Evolutionary conservation across 805 yeast genomes (phyloP).

Genomic region (Candida oleophila): DNA sequence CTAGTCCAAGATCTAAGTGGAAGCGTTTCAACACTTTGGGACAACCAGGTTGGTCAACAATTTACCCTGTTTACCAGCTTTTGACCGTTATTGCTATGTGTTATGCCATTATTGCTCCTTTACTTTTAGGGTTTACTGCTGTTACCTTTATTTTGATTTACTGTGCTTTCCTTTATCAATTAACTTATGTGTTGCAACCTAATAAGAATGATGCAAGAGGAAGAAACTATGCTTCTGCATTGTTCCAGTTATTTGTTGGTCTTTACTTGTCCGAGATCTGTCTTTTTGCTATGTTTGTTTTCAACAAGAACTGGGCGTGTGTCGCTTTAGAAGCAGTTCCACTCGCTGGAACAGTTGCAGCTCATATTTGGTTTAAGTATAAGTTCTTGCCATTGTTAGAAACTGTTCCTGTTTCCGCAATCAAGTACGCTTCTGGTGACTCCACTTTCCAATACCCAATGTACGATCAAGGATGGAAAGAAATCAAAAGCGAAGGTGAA

Average conservation of each 20-base stretch:
- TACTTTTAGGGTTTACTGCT: constrained; percentile 65
- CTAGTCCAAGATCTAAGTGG: constrained; percentile 94
- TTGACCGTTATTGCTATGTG: constrained; percentile 69
- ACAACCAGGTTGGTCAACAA: constrained; percentile 76
- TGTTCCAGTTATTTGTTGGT: constrained; percentile 71
- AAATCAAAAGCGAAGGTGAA: constrained; percentile 53
- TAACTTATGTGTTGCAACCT: constrained; percentile 62
- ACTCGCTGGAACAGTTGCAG: constrained; percentile 53
- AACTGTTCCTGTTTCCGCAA: constrained; percentile 66
- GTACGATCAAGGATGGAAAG: constrained; percentile 63
- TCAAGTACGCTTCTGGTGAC: constrained; percentile 47
- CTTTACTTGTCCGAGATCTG: constrained; percentile 71
- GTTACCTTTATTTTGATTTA: constrained; percentile 57
- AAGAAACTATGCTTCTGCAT: constrained; percentile 67
- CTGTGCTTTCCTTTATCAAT: constrained; percentile 60
- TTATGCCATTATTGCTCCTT: constrained; percentile 79
- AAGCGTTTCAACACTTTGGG: constrained; percentile 62
- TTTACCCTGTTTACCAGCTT: constrained; percentile 76
- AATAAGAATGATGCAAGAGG: constrained; percentile 64
- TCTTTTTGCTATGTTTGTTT: constrained; percentile 67
- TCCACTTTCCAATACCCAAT: constrained; percentile 51
- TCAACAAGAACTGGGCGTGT: constrained; percentile 78
- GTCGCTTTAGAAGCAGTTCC: constrained; percentile 67
- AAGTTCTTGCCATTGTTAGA: constrained; percentile 64
- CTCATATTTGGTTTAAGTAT: constrained; percentile 59